Base-by-base conservation (phyloP, 352 stramenopile genomes). In the Phytopythium vexans region DNA sequence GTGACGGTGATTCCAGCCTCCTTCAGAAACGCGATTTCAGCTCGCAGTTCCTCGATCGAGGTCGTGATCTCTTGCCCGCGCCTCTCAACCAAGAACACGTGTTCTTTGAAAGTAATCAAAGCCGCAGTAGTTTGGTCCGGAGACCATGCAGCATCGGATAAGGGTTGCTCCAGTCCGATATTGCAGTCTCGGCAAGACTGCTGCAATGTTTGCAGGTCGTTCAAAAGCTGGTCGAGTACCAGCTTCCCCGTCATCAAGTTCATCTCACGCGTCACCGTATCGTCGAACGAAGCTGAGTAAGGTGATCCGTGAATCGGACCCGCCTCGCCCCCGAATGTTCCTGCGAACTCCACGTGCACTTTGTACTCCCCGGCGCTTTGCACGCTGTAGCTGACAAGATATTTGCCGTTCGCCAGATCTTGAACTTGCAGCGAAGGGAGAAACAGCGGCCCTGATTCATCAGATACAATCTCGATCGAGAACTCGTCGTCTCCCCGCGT, bases 401-500 rank as follows among this genome's bases (percentile, higher is more conserved):
- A 98, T 14, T 84, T 94, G n/a, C 96, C 96, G 52, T 98, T 91
- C 8, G 82, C 55, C 35, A 97, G 68, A 43, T 99, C 95, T 52
- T 91, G 74, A 14, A 93, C 70, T 32, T 82, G 56, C 8, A 89
- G 52, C 11, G 66, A 82, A 1, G 82, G 74, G 7, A 88, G 42
- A 11, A 74, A 86, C 1, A 92, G 58, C n/a, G 72, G 74, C 0
- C 68, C 68, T 1, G 59, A 66, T 1, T 82, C 74, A 27, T 84
- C 76, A 1, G 68, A 58, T 3, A 68, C 62, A 8, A 96, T 63
- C 41, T 86, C 75, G 2, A 98, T 70, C 4, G 47, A 54, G 62
- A 98, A 98, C 47, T 95, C 87, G 57, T 99, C 96, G 38, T 96
- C 96, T 45, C 96, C 95, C 44, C 88, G 94, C 2, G 84, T 85